Evolutionary conservation across 108 stramenopile genomes (phyloP).

Genomic region (Conticribra guillardii): DNA sequence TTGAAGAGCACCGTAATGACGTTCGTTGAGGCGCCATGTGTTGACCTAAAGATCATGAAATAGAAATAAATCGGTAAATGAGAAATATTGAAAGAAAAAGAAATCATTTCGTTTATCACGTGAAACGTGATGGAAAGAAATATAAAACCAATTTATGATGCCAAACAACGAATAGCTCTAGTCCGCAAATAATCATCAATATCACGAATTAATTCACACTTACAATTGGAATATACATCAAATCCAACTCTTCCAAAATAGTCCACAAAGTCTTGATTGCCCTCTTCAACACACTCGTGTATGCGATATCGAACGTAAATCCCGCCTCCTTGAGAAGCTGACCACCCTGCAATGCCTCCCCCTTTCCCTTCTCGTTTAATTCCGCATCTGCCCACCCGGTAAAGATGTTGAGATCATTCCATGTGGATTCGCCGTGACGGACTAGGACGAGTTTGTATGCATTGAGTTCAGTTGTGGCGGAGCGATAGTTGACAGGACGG

Average conservation of each 20-base stretch:
- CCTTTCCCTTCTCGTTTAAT: conserved; percentile 82
- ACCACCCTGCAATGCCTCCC: conserved; percentile 89
- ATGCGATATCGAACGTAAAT: conserved; percentile 88
- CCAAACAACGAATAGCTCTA: too few species aligned
- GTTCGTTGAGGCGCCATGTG: conserved; percentile 94
- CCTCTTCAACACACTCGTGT: conserved; percentile 95
- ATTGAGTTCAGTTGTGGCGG: conserved; percentile 17
- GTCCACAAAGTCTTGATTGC: conserved; percentile 93
- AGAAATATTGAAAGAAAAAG: too few species aligned
- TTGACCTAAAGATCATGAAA: conserved; percentile 31
- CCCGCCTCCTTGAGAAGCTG: conserved; percentile 76
- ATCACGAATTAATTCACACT: conserved; percentile 42
- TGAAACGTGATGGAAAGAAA: too few species aligned
- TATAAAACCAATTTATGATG: too few species aligned
- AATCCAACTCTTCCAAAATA: conserved; percentile 84
- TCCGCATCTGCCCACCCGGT: conserved; percentile 97
- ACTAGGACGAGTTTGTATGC: conserved; percentile 56
- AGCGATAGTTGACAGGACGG: not conserved
- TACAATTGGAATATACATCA: conserved; percentile 94
- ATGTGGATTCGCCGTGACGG: conserved; percentile 97
- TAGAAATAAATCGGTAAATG: too few species aligned
- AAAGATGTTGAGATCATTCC: conserved; percentile 89
- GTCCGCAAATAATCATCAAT: too few species aligned
- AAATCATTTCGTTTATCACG: too few species aligned
- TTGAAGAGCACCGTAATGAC: conserved; percentile 91